Evolutionary conservation across 495 filamentous ascomycete genomes (phyloP), one percentile per base, ranked within the genome.

Genomic region (Aspergillus cavernicola): DNA sequence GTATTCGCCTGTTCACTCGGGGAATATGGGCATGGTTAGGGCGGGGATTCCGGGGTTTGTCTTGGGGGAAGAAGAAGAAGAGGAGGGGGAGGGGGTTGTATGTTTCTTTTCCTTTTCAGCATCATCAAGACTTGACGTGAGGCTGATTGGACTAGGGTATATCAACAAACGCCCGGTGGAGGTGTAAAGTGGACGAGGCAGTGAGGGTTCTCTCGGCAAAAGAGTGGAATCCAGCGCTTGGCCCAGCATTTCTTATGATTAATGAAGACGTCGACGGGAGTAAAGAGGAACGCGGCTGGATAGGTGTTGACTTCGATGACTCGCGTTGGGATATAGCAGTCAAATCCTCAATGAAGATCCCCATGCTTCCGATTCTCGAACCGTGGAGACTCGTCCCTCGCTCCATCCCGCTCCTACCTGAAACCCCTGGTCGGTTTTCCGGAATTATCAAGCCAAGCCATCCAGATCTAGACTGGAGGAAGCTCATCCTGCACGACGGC

Each of bases 321-420:
- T 47, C 53, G 2, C 28, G 41, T 2, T 67, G 62, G 65, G 23
- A 42, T 9, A 11, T 10, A 16, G 58, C 65, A 0, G 32, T 59
- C 2, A 24, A 45, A 3, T 44, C 53, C 46, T 53, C 57, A 9
- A 54, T 42, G 24, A 53, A 53, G 2, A 57, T 46, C 0, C 57
- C 59, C n/a, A 66, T 66, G 64, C 44, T 64, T 13, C 61, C 64
- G 16, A 56, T 67, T 10, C 42, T 57, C 4, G 53, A 57, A 5
- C 62, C 57, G 0, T 59, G 65, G 58, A 56, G 54, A 2, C 40
- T 67, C 4, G 44, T 51, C 1, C 44, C 54, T 0, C 58, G 65
- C 6, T 38, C 46, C 1, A 62, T 65, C 39, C 65, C 65, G 0
- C 31, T 41, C 0, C 40, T 67, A 1, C 56, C 60, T 3, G 62